These are phyloP conservation scores for Betula pendula DNA, from an alignment of 306 rosid species.

Conservation along the genomic window DNA sequence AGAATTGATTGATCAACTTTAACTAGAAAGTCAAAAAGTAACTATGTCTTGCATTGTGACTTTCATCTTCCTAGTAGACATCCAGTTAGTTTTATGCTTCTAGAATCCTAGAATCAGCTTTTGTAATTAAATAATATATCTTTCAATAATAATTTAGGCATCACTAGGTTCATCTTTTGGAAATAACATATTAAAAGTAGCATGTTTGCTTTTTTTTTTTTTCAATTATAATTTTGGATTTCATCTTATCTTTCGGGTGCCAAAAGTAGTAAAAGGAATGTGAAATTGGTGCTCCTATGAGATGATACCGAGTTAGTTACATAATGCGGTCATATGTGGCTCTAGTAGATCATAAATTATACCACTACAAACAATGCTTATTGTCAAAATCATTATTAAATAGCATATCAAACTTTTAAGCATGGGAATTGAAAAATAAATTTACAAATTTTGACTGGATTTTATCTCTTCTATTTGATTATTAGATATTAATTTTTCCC, in stretches of 20 bases:
- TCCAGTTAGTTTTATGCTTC: neutral
- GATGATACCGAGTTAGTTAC: no score
- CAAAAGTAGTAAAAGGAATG: no score
- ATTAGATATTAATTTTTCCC: no score
- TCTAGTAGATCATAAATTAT: no score
- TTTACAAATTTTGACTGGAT: no score
- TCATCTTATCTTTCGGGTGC: neutral
- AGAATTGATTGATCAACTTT: slow-evolving; percentile 9
- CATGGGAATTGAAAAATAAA: no score
- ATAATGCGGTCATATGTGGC: neutral
- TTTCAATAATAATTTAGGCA: neutral
- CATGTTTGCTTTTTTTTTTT: no score
- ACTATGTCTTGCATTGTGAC: neutral
- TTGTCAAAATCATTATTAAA: no score
- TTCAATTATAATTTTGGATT: neutral
- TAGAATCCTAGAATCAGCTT: neutral
- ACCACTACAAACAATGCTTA: no score
- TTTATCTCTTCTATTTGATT: neutral
- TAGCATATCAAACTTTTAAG: no score
- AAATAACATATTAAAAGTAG: neutral
- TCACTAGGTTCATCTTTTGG: neutral
- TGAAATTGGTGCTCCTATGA: neutral
- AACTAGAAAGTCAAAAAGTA: neutral
- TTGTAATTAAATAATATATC: neutral
- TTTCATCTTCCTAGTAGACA: neutral